These are phyloP conservation scores for Kodamaea lidongshanica DNA, from an alignment of 805 yeast genomes.

Conservation along the genomic window DNA sequence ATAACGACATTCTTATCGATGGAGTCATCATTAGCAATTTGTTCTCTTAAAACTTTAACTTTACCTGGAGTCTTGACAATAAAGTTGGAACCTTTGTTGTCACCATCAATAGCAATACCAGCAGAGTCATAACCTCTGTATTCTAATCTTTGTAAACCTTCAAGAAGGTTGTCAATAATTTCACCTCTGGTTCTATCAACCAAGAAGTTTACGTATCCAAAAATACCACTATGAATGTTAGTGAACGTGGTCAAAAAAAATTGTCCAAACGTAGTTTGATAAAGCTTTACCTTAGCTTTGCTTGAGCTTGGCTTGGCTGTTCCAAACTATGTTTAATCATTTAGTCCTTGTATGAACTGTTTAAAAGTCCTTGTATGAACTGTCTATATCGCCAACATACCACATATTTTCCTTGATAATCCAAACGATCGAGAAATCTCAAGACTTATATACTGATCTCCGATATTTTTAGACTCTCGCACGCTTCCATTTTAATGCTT, in stretches of 20 bases:
- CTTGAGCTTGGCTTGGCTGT: no score
- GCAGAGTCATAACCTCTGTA: constrained; percentile 98
- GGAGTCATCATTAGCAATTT: constrained; percentile 41
- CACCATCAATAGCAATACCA: constrained; percentile 94
- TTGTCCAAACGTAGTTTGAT: no score
- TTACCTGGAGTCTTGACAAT: constrained; percentile 87
- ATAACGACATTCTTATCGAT: constrained; percentile 60
- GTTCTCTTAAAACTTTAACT: constrained; percentile 71
- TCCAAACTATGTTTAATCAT: no score
- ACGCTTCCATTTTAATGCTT: no score
- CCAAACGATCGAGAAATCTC: no score
- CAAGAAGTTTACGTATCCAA: constrained; percentile 94
- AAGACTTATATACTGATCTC: no score
- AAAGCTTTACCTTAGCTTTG: no score
- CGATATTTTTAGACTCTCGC: no score
- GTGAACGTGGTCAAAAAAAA: constrained; percentile 1
- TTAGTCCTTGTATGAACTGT: no score
- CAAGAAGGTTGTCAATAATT: constrained; percentile 80
- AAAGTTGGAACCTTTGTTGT: constrained; percentile 59
- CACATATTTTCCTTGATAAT: no score
- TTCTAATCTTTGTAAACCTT: constrained; percentile 80
- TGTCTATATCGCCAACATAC: no score
- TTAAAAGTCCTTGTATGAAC: no score
- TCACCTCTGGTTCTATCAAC: constrained; percentile 91
- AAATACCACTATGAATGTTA: constrained; percentile 66